phyloP scores from a whole-genome alignment of 2,329 filamentous ascomycete genomes.

The Coniochaeta sp. region DNA sequence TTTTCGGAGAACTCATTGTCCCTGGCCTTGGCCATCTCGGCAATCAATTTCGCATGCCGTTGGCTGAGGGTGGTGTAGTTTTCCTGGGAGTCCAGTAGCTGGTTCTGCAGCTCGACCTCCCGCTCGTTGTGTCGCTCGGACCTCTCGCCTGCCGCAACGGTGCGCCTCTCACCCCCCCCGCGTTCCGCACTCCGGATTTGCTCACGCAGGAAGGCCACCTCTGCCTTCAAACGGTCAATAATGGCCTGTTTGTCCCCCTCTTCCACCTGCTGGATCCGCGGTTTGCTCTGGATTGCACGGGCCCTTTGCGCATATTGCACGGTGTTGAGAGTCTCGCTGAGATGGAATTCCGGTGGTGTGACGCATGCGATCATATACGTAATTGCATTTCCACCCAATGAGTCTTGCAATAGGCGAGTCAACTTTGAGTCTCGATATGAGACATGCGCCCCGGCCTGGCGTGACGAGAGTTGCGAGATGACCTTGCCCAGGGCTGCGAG shows the following conservation, averaged over 20 bases:
- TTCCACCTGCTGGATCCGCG: constrained; percentile 88
- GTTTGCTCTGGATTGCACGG: constrained; percentile 94
- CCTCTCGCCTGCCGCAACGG: constrained; percentile 56
- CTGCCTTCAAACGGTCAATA: constrained; percentile 88
- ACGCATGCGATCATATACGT: constrained; percentile 99
- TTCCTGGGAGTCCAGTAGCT: constrained; percentile 86
- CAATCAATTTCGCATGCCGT: constrained; percentile 90
- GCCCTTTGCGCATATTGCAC: constrained; percentile 96
- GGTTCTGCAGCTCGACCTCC: constrained; percentile 86
- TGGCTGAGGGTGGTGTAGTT: constrained; percentile 89
- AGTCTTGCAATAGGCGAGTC: constrained; percentile 91
- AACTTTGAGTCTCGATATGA: constrained; percentile 98
- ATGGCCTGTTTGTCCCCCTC: constrained; percentile 90
- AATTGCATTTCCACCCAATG: constrained; percentile 90
- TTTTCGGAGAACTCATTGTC: constrained; percentile 60
- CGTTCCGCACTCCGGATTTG: constrained; percentile 83
- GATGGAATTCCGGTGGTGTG: constrained; percentile 90
- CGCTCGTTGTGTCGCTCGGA: constrained; percentile 74
- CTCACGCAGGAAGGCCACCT: constrained; percentile 87
- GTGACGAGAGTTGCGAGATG: constrained; percentile 93
- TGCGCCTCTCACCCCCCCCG: constrained; percentile 47
- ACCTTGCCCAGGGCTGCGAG: constrained; percentile 94
- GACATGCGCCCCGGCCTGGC: constrained; percentile 79
- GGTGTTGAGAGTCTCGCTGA: constrained; percentile 96
- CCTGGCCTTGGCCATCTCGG: constrained; percentile 82